Evolutionary conservation across 441 rosid species (phyloP).

Genomic region (Adansonia gregorii): DNA sequence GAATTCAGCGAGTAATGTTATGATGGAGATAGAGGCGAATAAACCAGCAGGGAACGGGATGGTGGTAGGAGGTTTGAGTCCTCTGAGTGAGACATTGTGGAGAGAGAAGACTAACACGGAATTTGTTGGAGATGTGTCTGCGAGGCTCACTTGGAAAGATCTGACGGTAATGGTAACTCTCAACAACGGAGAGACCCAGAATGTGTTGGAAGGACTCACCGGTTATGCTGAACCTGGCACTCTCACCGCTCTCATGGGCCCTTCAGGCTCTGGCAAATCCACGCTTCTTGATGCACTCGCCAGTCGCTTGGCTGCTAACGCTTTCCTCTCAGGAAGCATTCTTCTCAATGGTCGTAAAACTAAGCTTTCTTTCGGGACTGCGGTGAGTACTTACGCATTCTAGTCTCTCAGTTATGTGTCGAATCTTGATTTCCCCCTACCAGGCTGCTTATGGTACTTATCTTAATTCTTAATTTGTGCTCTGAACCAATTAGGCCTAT

Average conservation of each 20-base stretch:
- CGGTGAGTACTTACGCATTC: slow-evolving; percentile 51
- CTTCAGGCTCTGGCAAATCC: slow-evolving; percentile 97
- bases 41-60: slow-evolving; percentile 49
- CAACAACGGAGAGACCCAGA: slow-evolving; percentile 77
- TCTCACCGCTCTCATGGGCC: slow-evolving; percentile 93
- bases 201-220: slow-evolving; percentile 80
- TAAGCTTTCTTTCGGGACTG: slow-evolving; percentile 95
- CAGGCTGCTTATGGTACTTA: not conserved
- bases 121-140: slow-evolving; percentile 76
- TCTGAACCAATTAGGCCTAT: slow-evolving; percentile 57
- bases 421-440: not conserved
- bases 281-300: slow-evolving; percentile 91
- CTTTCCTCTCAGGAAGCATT: slow-evolving; percentile 89
- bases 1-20: slow-evolving; percentile 27
- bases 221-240: slow-evolving; percentile 94
- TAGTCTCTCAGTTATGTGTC: not conserved
- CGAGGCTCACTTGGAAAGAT: slow-evolving; percentile 92
- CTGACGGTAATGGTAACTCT: slow-evolving; percentile 84
- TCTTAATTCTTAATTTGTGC: not conserved
- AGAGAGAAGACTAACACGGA: slow-evolving; percentile 63
- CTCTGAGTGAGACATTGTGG: slow-evolving; percentile 90
- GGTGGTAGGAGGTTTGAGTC: slow-evolving; percentile 68
- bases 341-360: slow-evolving; percentile 90
- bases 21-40: slow-evolving; percentile 80
- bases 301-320: slow-evolving; percentile 88